Evolutionary conservation across 129 eudicot species (phyloP), one percentile per base, ranked within the genome.

Genomic region (Lactuca saligna): DNA sequence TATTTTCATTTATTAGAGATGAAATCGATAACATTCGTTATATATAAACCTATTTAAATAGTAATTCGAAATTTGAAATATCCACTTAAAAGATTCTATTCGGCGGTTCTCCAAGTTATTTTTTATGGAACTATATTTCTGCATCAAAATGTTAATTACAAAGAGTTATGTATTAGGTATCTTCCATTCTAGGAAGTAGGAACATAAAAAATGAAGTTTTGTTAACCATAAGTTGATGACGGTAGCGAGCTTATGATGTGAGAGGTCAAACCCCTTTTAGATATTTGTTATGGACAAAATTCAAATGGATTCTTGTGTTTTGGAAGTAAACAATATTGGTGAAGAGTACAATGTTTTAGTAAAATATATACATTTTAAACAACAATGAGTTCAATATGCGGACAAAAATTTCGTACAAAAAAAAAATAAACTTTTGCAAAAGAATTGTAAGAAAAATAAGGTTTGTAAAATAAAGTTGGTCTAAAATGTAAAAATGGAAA

Each of bases 131-230:
- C 12, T 55, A 54, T 17, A 17, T 55, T 16, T 55, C 35, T 56
- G 13, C 35, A 56, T 12, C 61, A 56, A 56, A 56, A 56, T 56
- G 61, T 17, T 20, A 56, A 7, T 56, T 9, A 56, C 35, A 56
- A 56, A 8, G 35, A 56, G n/a, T 56, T 56, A 25, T 56, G 14
- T 56, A 56, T 56, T 17, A 31, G 35, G 35, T 9, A 56, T 56
- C 61, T 56, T 56, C 35, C 35, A 56, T 6, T 25, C 13, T 17
- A 56, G 61, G 34, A 56, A 20, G 5, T 17, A 56, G 61, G 34
- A 56, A 20, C 61, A 56, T 55, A 55, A 29, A 55, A 55, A 55
- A 55, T 55, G 32, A 55, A 55, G 60, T 55, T 8, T 17, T 55
- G 33, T 56, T 56, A 56, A 56, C 35, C n/a, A 7, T 20, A 56